Conservation (phyloP, 257 asterid species). For the Coffea canephora region DNA sequence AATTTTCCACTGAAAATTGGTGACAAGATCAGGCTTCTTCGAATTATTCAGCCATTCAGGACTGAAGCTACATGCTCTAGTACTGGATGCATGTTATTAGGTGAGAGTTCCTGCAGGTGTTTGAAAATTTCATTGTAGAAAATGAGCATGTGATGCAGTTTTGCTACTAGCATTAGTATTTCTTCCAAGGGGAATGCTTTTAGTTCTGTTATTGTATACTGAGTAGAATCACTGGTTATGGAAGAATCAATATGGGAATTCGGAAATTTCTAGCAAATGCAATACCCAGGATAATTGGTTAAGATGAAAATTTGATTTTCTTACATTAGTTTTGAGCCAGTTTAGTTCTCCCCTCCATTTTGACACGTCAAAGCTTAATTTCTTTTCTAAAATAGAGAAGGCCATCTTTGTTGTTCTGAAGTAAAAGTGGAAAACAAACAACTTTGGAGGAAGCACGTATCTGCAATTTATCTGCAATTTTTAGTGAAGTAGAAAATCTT, state of each 20-base stretch:
- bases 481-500: too few species aligned
- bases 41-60: constrained; percentile 20
- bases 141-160: background rate
- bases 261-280: too few species aligned
- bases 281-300: background rate
- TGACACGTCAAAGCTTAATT: background rate
- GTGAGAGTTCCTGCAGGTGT: constrained; percentile 13
- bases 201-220: background rate
- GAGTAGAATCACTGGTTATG: background rate
- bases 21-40: constrained; percentile 38
- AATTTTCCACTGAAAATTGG: constrained; percentile 31
- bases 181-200: too few species aligned
- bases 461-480: too few species aligned
- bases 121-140: too few species aligned
- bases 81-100: background rate
- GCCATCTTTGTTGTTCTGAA: too few species aligned
- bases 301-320: too few species aligned
- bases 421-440: too few species aligned
- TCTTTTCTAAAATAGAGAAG: background rate
- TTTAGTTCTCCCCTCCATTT: background rate
- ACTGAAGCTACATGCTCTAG: background rate
- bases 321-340: background rate
- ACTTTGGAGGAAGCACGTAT: too few species aligned
- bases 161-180: too few species aligned
- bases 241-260: background rate